Evolutionary conservation across 768 basidiomycete genomes (phyloP).

Genomic region (Phlebiopsis flavidoalba): DNA sequence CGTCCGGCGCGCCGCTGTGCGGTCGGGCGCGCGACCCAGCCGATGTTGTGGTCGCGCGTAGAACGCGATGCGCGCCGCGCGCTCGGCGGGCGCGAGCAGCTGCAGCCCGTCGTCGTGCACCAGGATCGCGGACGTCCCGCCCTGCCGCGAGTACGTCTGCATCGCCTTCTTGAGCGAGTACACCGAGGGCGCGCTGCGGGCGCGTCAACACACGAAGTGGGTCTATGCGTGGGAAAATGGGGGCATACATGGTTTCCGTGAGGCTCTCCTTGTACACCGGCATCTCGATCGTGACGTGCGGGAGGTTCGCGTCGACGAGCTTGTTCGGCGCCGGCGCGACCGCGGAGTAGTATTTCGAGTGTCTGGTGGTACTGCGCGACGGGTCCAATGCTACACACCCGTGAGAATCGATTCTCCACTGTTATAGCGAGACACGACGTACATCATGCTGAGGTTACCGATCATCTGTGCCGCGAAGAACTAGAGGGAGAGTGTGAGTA

Average conservation of each 20-base stretch:
- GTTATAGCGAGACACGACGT: constrained; percentile 18
- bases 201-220: not conserved
- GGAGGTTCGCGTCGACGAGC: constrained; percentile 57
- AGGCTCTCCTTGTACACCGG: constrained; percentile 88
- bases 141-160: constrained; percentile 85
- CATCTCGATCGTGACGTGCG: constrained; percentile 79
- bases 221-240: not conserved
- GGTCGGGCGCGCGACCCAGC: constrained; percentile 81
- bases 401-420: not conserved
- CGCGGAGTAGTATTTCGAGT: constrained; percentile 81
- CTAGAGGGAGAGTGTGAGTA: constrained; percentile 29
- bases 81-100: constrained; percentile 50
- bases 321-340: constrained; percentile 55
- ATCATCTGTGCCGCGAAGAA: constrained; percentile 73
- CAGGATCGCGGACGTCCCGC: constrained; percentile 74
- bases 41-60: constrained; percentile 73
- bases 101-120: constrained; percentile 85
- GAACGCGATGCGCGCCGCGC: constrained; percentile 57
- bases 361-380: constrained; percentile 83
- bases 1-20: constrained; percentile 55
- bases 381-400: constrained; percentile 58
- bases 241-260: constrained; percentile 72
- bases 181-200: constrained; percentile 61
- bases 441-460: constrained; percentile 48
- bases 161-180: constrained; percentile 79